Evolutionary conservation across 1,284 basidiomycete species (phyloP).

Genomic region (Rhizopogon parksii): DNA sequence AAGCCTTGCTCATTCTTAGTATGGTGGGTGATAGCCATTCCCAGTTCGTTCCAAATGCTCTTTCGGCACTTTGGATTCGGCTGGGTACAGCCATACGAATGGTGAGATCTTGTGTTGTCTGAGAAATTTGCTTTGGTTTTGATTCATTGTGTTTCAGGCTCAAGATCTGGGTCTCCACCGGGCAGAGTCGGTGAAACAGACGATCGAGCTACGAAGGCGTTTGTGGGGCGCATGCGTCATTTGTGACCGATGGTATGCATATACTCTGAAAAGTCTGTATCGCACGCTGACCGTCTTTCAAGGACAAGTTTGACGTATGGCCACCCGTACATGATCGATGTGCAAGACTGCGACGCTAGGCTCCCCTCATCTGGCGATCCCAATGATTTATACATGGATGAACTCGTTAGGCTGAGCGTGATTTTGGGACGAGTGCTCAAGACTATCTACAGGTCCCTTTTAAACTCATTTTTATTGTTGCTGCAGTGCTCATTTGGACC

Average conservation of each 20-base stretch:
- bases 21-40: slow-evolving; percentile 79
- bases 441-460: slow-evolving; percentile 74
- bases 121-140: slow-evolving; percentile 2
- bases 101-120: slow-evolving; percentile 40
- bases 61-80: slow-evolving; percentile 73
- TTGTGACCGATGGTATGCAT: slow-evolving; percentile 77
- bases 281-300: slow-evolving; percentile 12
- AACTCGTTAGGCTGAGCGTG: slow-evolving; percentile 82
- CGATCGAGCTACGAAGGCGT: slow-evolving; percentile 76
- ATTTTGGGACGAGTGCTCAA: slow-evolving; percentile 84
- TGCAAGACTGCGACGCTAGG: slow-evolving; percentile 89
- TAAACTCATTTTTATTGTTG: background rate
- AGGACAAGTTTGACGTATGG: slow-evolving; percentile 78
- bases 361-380: slow-evolving; percentile 74
- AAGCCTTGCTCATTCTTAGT: slow-evolving; percentile 79
- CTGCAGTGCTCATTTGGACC: slow-evolving; percentile 6
- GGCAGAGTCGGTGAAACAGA: slow-evolving; percentile 71
- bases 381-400: slow-evolving; percentile 71
- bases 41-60: slow-evolving; percentile 67
- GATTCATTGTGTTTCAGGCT: slow-evolving; percentile 43
- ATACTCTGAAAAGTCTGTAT: slow-evolving; percentile 1
- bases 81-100: slow-evolving; percentile 78
- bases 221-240: slow-evolving; percentile 91
- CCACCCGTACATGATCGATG: slow-evolving; percentile 86
- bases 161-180: slow-evolving; percentile 91